Percentiles rank a stretch among this genome's conserved stretches.
phyloP scores from a whole-genome alignment of 2,329 filamentous ascomycete genomes.

The Ophiostoma triangulosporum region DNA sequence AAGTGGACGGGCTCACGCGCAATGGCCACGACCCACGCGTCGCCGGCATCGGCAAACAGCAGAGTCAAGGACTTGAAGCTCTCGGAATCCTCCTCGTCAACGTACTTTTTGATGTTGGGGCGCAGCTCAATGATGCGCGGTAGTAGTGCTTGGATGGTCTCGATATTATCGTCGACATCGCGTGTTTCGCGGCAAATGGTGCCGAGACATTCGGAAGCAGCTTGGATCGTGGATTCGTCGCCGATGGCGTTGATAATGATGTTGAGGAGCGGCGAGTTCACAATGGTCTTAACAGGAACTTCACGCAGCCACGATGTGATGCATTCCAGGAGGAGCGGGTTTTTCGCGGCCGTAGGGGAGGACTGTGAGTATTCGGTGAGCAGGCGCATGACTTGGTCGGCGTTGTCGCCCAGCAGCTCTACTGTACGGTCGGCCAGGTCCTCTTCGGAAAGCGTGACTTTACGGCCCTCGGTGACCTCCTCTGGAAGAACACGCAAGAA shows the following conservation, averaged over 20 bases:
- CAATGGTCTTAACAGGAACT: constrained; percentile 69
- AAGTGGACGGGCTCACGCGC: constrained; percentile 74
- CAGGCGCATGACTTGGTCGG: constrained; percentile 71
- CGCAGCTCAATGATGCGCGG: constrained; percentile 65
- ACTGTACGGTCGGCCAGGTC: constrained; percentile 74
- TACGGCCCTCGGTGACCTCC: constrained; percentile 97
- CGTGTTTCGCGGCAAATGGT: constrained; percentile 82
- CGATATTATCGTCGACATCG: constrained; percentile 82
- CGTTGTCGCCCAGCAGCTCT: constrained; percentile 84
- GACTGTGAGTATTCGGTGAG: constrained; percentile 86
- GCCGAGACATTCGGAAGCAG: constrained; percentile 84
- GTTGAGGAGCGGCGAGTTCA: constrained; percentile 73
- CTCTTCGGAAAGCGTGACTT: constrained; percentile 98
- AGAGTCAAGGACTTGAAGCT: constrained; percentile 78
- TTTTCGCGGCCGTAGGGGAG: constrained; percentile 49
- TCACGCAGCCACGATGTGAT: constrained; percentile 95
- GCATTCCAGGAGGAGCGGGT: constrained; percentile 85
- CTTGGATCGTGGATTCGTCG: constrained; percentile 65
- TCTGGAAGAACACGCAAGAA: constrained; percentile 94
- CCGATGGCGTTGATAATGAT: constrained; percentile 67
- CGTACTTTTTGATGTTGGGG: constrained; percentile 61
- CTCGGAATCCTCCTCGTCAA: constrained; percentile 71
- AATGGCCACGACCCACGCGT: constrained; percentile 87
- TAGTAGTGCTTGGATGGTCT: constrained; percentile 69
- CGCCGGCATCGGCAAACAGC: constrained; percentile 83